These are phyloP conservation scores for Russula virescens DNA, from an alignment of 768 basidiomycete genomes.

Conservation along the genomic window DNA sequence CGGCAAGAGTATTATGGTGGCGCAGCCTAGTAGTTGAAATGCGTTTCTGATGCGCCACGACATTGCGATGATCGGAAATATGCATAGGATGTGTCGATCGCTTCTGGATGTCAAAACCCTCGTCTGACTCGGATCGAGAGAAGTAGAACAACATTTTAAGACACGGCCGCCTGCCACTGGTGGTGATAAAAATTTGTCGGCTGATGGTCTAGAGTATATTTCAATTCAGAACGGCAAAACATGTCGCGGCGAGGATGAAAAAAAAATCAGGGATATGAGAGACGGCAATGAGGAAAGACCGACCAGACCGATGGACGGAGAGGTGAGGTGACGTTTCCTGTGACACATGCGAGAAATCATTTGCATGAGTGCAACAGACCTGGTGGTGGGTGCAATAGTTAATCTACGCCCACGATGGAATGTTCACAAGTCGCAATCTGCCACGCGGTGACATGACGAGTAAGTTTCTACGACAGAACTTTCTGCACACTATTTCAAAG, in stretches of 20 bases:
- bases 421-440: not conserved
- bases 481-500: too few relatives aligned
- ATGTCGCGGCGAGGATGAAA: not conserved
- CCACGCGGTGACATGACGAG: not conserved
- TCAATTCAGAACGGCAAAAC: not conserved
- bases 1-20: not conserved
- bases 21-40: too few relatives aligned
- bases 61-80: constrained; percentile 2
- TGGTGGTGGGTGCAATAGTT: not conserved
- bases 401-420: not conserved
- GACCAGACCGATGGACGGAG: not conserved
- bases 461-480: not conserved
- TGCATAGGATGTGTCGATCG: not conserved
- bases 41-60: not conserved
- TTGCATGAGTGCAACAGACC: not conserved
- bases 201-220: not conserved
- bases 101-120: not conserved
- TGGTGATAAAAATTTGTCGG: not conserved
- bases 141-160: not conserved
- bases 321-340: not conserved
- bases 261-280: not conserved
- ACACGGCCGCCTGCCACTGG: not conserved
- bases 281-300: not conserved
- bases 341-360: not conserved
- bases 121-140: not conserved